phyloP scores from a whole-genome alignment of 768 basidiomycete species.

The Gautieria morchelliformis region DNA sequence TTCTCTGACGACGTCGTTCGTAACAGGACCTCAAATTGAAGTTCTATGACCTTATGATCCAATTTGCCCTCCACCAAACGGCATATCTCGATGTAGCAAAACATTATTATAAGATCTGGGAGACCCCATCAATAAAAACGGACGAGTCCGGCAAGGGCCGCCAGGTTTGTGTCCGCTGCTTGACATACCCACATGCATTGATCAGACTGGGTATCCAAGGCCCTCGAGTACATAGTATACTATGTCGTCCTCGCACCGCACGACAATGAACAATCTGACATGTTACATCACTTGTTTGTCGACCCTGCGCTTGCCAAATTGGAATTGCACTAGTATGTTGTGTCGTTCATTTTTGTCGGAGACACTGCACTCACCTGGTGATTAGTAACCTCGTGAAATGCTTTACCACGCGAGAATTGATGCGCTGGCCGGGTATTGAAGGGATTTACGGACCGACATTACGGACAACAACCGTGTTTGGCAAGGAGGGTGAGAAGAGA shows the following conservation, averaged over 20 bases:
- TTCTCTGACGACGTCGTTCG: constrained; percentile 1
- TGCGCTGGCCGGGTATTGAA: constrained; percentile 96
- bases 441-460: constrained; percentile 78
- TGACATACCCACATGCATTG: background rate
- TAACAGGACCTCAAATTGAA: constrained; percentile 89
- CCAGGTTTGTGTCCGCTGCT: constrained; percentile 34
- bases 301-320: constrained; percentile 75
- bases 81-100: constrained; percentile 91
- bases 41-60: constrained; percentile 95
- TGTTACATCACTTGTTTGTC: constrained; percentile 78
- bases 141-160: constrained; percentile 60
- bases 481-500: constrained; percentile 44
- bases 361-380: background rate
- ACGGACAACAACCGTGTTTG: constrained; percentile 73
- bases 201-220: constrained; percentile 34
- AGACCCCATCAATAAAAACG: constrained; percentile 87
- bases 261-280: constrained; percentile 95
- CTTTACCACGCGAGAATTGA: constrained; percentile 85
- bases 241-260: constrained; percentile 90
- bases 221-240: constrained; percentile 89
- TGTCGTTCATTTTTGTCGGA: background rate
- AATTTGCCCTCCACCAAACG: constrained; percentile 76
- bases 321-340: constrained; percentile 71
- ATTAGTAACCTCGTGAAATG: constrained; percentile 88
- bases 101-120: constrained; percentile 95